Conservation (phyloP, 352 stramenopile genomes). For the Elongisporangium prolatum region DNA sequence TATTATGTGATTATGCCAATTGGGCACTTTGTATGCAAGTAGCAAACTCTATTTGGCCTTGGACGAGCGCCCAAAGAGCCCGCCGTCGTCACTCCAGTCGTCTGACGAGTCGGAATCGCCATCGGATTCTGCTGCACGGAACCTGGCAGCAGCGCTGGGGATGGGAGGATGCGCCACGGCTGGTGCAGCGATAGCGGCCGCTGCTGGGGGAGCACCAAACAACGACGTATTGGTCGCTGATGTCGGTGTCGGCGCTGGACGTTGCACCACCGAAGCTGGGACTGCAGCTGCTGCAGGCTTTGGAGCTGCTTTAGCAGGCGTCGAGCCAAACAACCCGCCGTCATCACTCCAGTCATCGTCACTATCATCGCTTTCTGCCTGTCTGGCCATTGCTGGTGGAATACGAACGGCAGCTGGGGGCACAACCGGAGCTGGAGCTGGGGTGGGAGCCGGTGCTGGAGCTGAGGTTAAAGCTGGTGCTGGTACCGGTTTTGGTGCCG, state of each 20-base stretch:
- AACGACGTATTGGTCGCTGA: conserved; percentile 10
- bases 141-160: conserved; percentile 34
- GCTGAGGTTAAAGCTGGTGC: too few species aligned
- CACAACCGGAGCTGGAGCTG: conserved; percentile 6
- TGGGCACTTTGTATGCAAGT: too few species aligned
- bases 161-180: conserved; percentile 34
- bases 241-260: conserved; percentile 7
- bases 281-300: conserved; percentile 4
- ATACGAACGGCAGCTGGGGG: conserved; percentile 13
- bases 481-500: conserved; percentile 6
- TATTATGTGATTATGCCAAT: neutral
- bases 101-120: conserved; percentile 40
- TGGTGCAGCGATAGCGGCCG: conserved; percentile 9
- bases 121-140: conserved; percentile 37
- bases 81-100: conserved; percentile 59
- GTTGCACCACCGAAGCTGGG: conserved; percentile 10
- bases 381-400: conserved; percentile 30
- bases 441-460: conserved; percentile 1
- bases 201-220: conserved; percentile 19
- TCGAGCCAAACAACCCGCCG: conserved; percentile 43
- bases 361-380: conserved; percentile 43
- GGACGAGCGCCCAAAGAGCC: conserved; percentile 42
- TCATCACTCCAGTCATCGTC: conserved; percentile 70
- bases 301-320: conserved; percentile 20
- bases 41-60: neutral